These are phyloP conservation scores for Conticribra weissflogii DNA, from an alignment of 108 stramenopile species.

Conservation along the genomic window DNA sequence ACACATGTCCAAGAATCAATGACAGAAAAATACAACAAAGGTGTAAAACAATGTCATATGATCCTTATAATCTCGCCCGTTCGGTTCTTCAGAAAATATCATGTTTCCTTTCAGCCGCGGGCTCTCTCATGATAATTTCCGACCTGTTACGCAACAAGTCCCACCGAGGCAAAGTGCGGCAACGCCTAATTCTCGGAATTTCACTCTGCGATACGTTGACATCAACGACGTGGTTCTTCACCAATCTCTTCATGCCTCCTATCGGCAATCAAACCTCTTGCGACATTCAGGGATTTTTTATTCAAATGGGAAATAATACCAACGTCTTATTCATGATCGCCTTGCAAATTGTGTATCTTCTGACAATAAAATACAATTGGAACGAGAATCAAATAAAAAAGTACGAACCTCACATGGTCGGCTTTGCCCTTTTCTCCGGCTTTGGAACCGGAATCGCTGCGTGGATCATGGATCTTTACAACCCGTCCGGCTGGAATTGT, in stretches of 20 bases:
- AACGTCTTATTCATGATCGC: conserved; percentile 7
- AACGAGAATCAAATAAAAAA: conserved; percentile 11
- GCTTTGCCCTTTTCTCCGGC: conserved; percentile 5
- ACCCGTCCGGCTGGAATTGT: conserved; percentile 34
- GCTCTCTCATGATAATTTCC: conserved; percentile 6
- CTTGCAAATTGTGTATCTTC: conserved; percentile 8
- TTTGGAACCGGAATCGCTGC: conserved; percentile 7
- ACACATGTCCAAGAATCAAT: no score
- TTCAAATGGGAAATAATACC: not conserved
- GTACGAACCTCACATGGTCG: conserved; percentile 8
- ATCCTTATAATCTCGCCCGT: conserved; percentile 1
- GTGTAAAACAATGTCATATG: no score
- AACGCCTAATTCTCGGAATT: not conserved
- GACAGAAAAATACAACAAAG: no score
- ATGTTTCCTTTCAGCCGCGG: not conserved
- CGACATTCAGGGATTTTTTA: conserved; percentile 20
- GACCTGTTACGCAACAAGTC: not conserved
- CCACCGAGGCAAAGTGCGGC: not conserved
- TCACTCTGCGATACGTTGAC: not conserved
- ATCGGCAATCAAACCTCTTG: conserved; percentile 20
- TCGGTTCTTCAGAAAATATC: conserved; percentile 3
- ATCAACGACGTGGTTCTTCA: conserved; percentile 6
- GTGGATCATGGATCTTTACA: conserved; percentile 17
- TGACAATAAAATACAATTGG: conserved; percentile 24
- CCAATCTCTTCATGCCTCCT: conserved; percentile 15